Percentiles rank a stretch among this genome's conserved stretches.
Evolutionary conservation across 305 asterid genomes (phyloP).

Genomic region (Withania somnifera): DNA sequence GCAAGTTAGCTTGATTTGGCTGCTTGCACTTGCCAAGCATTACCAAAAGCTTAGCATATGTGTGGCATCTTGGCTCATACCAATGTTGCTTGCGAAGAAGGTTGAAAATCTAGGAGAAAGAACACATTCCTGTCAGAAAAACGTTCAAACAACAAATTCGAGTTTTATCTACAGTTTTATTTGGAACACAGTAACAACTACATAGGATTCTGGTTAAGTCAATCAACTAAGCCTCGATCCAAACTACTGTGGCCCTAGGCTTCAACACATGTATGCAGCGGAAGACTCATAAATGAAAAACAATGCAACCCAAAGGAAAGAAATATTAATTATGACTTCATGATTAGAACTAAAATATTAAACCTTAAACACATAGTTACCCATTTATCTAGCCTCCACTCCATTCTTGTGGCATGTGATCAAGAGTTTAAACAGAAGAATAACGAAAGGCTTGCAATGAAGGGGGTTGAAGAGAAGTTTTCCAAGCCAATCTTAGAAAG

Average conservation of each 20-base stretch:
- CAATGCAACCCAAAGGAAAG: not conserved
- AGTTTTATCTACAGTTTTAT: not conserved
- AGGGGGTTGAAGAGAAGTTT: not conserved
- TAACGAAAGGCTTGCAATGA: not conserved
- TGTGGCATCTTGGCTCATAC: constrained; percentile 68
- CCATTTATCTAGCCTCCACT: not conserved
- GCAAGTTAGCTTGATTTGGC: constrained; percentile 57
- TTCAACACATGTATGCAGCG: not conserved
- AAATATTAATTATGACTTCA: not conserved
- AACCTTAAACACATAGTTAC: not conserved
- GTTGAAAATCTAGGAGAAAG: constrained; percentile 46
- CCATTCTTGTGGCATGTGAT: not conserved
- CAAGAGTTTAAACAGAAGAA: not conserved
- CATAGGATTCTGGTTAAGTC: not conserved
- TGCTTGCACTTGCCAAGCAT: constrained; percentile 88
- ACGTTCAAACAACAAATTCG: not conserved
- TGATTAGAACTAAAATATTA: not conserved
- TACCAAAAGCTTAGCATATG: constrained; percentile 63
- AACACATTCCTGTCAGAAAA: not conserved
- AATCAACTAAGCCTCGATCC: not conserved
- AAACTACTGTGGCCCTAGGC: not conserved
- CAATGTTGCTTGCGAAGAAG: constrained; percentile 82
- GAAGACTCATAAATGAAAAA: not conserved
- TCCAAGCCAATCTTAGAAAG: not conserved
- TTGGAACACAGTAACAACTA: not conserved